phyloP scores from a whole-genome alignment of 257 asterid genomes.

The Asclepias syriaca region DNA sequence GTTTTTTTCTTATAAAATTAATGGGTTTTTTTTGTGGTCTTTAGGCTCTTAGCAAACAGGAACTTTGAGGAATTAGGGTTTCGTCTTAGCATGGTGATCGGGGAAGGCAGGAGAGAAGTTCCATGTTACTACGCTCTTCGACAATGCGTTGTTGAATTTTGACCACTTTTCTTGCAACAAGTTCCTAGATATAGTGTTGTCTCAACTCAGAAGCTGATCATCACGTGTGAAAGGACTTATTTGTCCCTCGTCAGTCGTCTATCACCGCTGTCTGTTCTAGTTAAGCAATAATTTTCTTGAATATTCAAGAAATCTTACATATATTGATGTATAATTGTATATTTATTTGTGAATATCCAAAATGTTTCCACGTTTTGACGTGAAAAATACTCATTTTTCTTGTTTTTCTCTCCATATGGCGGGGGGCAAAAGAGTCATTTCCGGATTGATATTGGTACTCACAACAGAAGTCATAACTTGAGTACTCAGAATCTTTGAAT shows the following conservation, averaged over 20 bases:
- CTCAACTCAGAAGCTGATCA: not conserved
- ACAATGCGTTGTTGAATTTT: conserved; percentile 30
- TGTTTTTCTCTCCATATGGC: no score
- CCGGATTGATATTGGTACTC: conserved; percentile 2
- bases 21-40: not conserved
- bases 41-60: not conserved
- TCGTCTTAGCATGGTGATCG: conserved; percentile 4
- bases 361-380: no score
- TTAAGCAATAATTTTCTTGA: not conserved
- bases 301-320: not conserved
- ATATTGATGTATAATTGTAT: no score
- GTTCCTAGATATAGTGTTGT: conserved; percentile 54
- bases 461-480: conserved; percentile 11
- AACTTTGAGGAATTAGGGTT: conserved; percentile 33
- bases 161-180: conserved; percentile 37
- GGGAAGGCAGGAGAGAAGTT: not conserved
- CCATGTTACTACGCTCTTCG: not conserved
- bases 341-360: no score
- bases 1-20: no score
- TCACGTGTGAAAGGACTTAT: conserved; percentile 23
- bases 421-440: not conserved
- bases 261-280: no score
- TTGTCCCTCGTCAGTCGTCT: conserved; percentile 25
- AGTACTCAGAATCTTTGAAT: conserved; percentile 31
- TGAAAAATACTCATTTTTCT: no score